These are phyloP conservation scores for Hemileia vastatrix DNA, from an alignment of 1,284 basidiomycete genomes.

Conservation along the genomic window DNA sequence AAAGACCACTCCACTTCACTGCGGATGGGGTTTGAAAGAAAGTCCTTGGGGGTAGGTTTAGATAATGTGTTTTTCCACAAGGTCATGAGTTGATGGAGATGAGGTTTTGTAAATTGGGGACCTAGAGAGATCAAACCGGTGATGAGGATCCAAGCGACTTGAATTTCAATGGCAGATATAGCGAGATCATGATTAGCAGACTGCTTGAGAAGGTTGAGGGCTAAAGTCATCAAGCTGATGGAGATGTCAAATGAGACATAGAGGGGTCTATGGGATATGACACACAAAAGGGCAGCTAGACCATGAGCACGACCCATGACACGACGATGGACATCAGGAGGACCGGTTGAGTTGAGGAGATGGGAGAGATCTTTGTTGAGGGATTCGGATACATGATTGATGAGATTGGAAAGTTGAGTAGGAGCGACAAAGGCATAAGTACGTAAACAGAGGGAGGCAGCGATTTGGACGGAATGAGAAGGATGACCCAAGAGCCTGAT, in stretches of 20 bases:
- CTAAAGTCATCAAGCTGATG: slow-evolving; percentile 80
- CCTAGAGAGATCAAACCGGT: slow-evolving; percentile 84
- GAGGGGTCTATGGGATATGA: slow-evolving; percentile 75
- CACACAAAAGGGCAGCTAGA: slow-evolving; percentile 71
- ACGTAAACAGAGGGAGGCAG: slow-evolving; percentile 74
- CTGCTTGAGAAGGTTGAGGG: slow-evolving; percentile 78
- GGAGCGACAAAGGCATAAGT: slow-evolving; percentile 82
- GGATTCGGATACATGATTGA: slow-evolving; percentile 52
- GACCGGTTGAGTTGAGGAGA: slow-evolving; percentile 55
- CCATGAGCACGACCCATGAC: slow-evolving; percentile 80
- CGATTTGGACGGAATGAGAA: slow-evolving; percentile 72
- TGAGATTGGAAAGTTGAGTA: slow-evolving; percentile 61
- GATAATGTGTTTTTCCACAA: slow-evolving; percentile 95
- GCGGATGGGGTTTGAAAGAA: slow-evolving; percentile 49
- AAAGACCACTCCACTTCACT: slow-evolving; percentile 79
- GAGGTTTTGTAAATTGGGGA: slow-evolving; percentile 81
- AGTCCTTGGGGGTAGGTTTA: slow-evolving; percentile 81
- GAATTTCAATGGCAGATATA: slow-evolving; percentile 73
- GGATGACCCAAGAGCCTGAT: slow-evolving; percentile 77
- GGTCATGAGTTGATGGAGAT: slow-evolving; percentile 82
- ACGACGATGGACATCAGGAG: slow-evolving; percentile 51
- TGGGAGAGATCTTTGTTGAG: slow-evolving; percentile 64
- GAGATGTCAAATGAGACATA: slow-evolving; percentile 92
- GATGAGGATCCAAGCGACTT: slow-evolving; percentile 88
- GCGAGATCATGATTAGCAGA: slow-evolving; percentile 81